Evolutionary conservation across 106 monocot genomes (phyloP), one percentile per base, ranked within the genome.

Genomic region (Platanthera guangdongensis): DNA sequence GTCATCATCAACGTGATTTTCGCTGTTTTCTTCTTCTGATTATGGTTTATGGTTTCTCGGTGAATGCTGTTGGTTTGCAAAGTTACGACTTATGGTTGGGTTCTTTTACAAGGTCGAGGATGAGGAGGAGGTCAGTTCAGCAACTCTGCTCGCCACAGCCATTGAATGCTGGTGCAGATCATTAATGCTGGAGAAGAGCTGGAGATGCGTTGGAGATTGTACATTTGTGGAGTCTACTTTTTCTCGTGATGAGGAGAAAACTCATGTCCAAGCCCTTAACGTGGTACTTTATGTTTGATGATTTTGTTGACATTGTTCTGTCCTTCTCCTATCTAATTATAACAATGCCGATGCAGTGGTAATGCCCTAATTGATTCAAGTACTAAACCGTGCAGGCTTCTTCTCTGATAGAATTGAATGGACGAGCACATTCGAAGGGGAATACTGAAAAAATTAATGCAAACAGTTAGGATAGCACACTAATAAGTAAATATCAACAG

Each of bases 391-490:
- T 18, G 59, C 18, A 25, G 90, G 88, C 79, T 82, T 92, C 77
- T 90, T 94, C 52, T 86, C 94, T 2, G 87, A 90, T 14, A 90
- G 77, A 85, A 88, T 86, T 9, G 86, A 88, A 74, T 78, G 83
- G 46, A 99, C 83, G 78, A 99, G 86, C 85, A 84, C 82, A 76
- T 80, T 92, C 78, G 92, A 49, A 45, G 91, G 82, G 46, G 80
- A 53, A 45, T 91, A 83, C 95, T 97, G 83, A 69, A 70, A 21
- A 12, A 69, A 59, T 73, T n/a, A 64, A 59, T 0, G 22, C n/a
- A 71, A 70, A 71, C 9, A 15, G 45, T 45, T 14, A 55, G n/a
- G 12, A 76, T 72, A 50, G 51, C 51, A 21, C 21, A 47, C 68
- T 13, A 39, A 47, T 60, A 14, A 10, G 49, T 50, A 9, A 68